These are phyloP conservation scores for Pestalotiopsis fici DNA, from an alignment of 2,329 filamentous ascomycete genomes.

Conservation along the genomic window DNA sequence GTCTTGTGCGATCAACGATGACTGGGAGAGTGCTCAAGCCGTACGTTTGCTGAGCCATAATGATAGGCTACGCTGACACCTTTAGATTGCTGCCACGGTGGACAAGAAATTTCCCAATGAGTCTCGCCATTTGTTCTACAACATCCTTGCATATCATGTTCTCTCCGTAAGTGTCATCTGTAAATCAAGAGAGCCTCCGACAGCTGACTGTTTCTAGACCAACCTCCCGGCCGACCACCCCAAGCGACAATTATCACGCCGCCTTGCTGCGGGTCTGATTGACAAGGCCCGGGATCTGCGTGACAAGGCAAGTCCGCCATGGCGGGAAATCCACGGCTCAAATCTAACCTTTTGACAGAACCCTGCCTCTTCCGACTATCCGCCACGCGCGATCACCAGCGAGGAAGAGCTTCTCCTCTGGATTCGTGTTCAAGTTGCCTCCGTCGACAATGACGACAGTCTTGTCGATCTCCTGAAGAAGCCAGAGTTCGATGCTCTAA, in stretches of 20 bases:
- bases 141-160: constrained; percentile 54
- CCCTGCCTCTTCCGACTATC: constrained; percentile 2
- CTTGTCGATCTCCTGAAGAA: constrained; percentile 16
- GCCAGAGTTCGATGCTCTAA: constrained; percentile 16
- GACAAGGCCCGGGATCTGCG: constrained; percentile 10
- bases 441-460: neutral
- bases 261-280: constrained; percentile 1
- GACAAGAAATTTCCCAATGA: constrained; percentile 53
- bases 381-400: constrained; percentile 8
- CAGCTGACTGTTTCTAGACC: neutral
- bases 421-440: constrained; percentile 20
- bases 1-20: constrained; percentile 55
- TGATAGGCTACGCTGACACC: constrained; percentile 10
- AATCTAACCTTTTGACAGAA: constrained; percentile 8
- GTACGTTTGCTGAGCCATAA: constrained; percentile 30
- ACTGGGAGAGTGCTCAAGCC: constrained; percentile 58
- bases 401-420: constrained; percentile 25
- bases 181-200: neutral
- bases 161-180: constrained; percentile 41
- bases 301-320: neutral
- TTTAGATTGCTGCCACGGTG: constrained; percentile 54
- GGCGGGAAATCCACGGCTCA: neutral
- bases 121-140: constrained; percentile 53
- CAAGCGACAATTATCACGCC: constrained; percentile 8
- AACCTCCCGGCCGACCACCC: neutral